Evolutionary conservation across 1,284 basidiomycete genomes (phyloP), one percentile per base, ranked within the genome.

Genomic region (Boletus semigastroideus): DNA sequence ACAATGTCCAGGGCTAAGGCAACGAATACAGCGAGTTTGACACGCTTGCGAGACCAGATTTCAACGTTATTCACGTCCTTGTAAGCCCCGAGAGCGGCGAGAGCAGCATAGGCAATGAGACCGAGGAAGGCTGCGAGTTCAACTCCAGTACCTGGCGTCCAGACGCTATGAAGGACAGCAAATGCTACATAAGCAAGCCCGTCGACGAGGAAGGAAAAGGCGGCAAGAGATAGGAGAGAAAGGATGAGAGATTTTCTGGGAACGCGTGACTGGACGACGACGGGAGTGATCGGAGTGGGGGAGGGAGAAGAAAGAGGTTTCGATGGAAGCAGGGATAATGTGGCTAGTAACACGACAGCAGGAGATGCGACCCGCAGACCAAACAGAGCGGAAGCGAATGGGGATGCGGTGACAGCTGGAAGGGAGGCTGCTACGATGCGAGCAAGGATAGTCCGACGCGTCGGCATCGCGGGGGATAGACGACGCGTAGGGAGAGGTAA

Each of bases 161-260:
- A 92, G 17, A 74, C 59, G 60, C 84, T 82, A 59, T 77, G 72
- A 55, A 91, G 61, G 41, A 91, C 76, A 22, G 84, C 80, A 61
- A 78, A 78, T 20, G 81, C 68, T 46, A 85, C 80, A 61, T 88
- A 86, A 9, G 83, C 74, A 46, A 87, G 72, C 51, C 95, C 78
- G 79, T 99, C 80, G 72, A 94, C 74, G 75, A 99, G 82, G 80
- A 92, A 84, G 69, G 94, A 78, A 73, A 95, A 58, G 74, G 94
- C 84, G 70, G 84, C 64, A 46, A 91, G 74, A 51, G 84, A 81
- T 48, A 92, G 76, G 59, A 91, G 73, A 48, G 75, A 69, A 50
- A 91, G 76, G 67, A 93, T 90, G 58, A 84, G 70, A 47, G 79
- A 78, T 52, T 86, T 82, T 67, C 91, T 85, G 42, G 90, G 90